These are phyloP conservation scores for Cercis canadensis DNA, from an alignment of 306 rosid genomes.

Conservation along the genomic window DNA sequence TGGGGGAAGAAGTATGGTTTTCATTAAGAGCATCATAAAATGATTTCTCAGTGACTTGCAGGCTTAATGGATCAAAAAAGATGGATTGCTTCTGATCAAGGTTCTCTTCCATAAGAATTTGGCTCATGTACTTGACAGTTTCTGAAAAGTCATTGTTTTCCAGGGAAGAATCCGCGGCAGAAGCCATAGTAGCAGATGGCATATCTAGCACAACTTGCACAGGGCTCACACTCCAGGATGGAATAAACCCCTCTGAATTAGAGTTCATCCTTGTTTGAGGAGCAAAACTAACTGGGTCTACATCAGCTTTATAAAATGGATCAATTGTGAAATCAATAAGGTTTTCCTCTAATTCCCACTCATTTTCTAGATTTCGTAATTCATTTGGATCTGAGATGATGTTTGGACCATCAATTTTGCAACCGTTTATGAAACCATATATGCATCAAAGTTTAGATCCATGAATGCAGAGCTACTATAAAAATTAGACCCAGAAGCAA, in stretches of 20 bases:
- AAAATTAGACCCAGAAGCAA: background rate
- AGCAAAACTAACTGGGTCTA: conserved; percentile 27
- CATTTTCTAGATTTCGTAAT: background rate
- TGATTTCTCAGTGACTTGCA: conserved; percentile 67
- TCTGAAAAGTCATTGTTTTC: conserved; percentile 55
- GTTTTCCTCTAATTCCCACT: conserved; percentile 6
- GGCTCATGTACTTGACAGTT: conserved; percentile 45
- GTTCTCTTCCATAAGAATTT: conserved; percentile 78
- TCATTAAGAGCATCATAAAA: conserved; percentile 59
- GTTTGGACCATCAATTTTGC: conserved; percentile 6
- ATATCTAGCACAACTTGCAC: background rate
- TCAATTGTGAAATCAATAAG: conserved; percentile 8
- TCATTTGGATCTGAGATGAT: conserved; percentile 4
- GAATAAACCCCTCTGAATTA: background rate
- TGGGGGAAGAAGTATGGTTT: conserved; percentile 42
- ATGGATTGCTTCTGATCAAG: conserved; percentile 57
- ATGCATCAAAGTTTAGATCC: conserved; percentile 42
- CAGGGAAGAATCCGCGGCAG: conserved; percentile 26
- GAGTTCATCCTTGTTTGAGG: conserved; percentile 8
- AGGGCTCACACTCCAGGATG: conserved; percentile 1
- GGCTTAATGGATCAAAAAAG: conserved; percentile 57
- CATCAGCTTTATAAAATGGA: conserved; percentile 1
- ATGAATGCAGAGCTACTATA: background rate
- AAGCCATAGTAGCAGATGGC: background rate
- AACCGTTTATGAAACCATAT: conserved; percentile 2